phyloP scores from a whole-genome alignment of 192 early-diverging fungal species.

The Coemansia erecta region DNA sequence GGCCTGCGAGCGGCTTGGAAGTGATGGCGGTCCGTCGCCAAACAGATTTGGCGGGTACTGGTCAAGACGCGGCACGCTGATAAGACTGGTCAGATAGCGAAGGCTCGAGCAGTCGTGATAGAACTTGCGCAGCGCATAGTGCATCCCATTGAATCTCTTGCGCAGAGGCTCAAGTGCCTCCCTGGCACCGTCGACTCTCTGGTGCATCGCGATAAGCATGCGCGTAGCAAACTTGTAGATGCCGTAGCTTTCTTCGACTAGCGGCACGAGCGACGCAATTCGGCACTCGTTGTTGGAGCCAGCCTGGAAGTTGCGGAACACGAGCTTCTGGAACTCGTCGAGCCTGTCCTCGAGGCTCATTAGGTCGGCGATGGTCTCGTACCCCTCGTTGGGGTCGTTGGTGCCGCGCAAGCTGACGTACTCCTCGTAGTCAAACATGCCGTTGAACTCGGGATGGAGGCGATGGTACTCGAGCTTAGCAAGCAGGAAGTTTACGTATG shows the following conservation, averaged over 20 bases:
- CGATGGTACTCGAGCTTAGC: slow-evolving; percentile 92
- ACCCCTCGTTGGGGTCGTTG: slow-evolving; percentile 99
- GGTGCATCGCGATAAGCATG: slow-evolving; percentile 96
- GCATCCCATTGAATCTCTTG: slow-evolving; percentile 79
- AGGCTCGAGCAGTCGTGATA: slow-evolving; percentile 89
- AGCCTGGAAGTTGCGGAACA: slow-evolving; percentile 80
- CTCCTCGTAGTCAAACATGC: slow-evolving; percentile 96
- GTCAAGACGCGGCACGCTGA: slow-evolving; percentile 82
- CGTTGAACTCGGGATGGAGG: slow-evolving; percentile 88
- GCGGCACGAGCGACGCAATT: slow-evolving; percentile 92
- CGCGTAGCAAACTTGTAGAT: slow-evolving; percentile 94
- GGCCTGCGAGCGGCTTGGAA: slow-evolving; percentile 53
- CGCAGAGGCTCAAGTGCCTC: slow-evolving; percentile 88
- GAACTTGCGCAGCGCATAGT: slow-evolving; percentile 85
- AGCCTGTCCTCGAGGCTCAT: slow-evolving; percentile 89
- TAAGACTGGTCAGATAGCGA: slow-evolving; percentile 90
- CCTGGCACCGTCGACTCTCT: slow-evolving; percentile 57
- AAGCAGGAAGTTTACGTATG: slow-evolving; percentile 85
- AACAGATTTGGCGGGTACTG: slow-evolving; percentile 83
- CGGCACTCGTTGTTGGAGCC: slow-evolving; percentile 91
- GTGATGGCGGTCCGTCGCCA: slow-evolving; percentile 62
- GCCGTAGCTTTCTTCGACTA: slow-evolving; percentile 92
- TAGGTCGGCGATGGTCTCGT: slow-evolving; percentile 94
- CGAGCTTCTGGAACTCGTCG: slow-evolving; percentile 85
- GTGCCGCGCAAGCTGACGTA: slow-evolving; percentile 90